Evolutionary conservation across 2,329 filamentous ascomycete species (phyloP).

Genomic region (Venturia aucupariae): DNA sequence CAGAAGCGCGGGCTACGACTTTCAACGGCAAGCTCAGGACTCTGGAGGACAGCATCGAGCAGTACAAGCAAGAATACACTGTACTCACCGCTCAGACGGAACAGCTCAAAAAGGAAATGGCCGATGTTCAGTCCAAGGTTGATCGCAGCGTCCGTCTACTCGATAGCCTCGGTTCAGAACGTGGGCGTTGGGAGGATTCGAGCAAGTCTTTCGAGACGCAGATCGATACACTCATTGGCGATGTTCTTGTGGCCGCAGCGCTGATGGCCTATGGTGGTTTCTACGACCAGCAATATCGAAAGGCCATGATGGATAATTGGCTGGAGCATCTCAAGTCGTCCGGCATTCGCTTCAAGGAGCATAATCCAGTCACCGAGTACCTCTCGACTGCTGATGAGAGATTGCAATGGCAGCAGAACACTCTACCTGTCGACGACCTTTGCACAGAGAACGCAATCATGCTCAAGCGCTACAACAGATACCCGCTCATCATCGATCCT

Average conservation of each 20-base stretch:
- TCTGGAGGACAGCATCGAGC: slow-evolving; percentile 83
- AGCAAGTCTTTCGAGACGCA: slow-evolving; percentile 98
- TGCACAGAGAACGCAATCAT: slow-evolving; percentile 99
- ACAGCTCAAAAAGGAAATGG: slow-evolving; percentile 95
- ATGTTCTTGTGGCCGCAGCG: slow-evolving; percentile 90
- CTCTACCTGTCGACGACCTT: slow-evolving; percentile 87
- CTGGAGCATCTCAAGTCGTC: slow-evolving; percentile 84
- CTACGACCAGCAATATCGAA: slow-evolving; percentile 96
- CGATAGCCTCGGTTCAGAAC: slow-evolving; percentile 89
- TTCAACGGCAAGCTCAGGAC: slow-evolving; percentile 79
- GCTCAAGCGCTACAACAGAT: slow-evolving; percentile 94
- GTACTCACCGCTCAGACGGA: slow-evolving; percentile 94
- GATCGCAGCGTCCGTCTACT: slow-evolving; percentile 89
- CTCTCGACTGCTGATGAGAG: slow-evolving; percentile 93
- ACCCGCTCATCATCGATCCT: slow-evolving; percentile 95
- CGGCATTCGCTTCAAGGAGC: slow-evolving; percentile 86
- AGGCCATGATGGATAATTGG: slow-evolving; percentile 97
- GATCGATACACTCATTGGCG: slow-evolving; percentile 90
- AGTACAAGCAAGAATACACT: slow-evolving; percentile 93
- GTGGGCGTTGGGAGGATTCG: slow-evolving; percentile 88
- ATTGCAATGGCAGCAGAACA: slow-evolving; percentile 88
- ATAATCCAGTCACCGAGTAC: slow-evolving; percentile 93
- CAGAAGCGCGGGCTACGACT: slow-evolving; percentile 84
- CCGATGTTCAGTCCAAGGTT: slow-evolving; percentile 93
- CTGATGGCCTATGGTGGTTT: slow-evolving; percentile 95